Conservation (phyloP, 2,329 filamentous ascomycete genomes). For the Mycosphaerelloides madeirae region DNA sequence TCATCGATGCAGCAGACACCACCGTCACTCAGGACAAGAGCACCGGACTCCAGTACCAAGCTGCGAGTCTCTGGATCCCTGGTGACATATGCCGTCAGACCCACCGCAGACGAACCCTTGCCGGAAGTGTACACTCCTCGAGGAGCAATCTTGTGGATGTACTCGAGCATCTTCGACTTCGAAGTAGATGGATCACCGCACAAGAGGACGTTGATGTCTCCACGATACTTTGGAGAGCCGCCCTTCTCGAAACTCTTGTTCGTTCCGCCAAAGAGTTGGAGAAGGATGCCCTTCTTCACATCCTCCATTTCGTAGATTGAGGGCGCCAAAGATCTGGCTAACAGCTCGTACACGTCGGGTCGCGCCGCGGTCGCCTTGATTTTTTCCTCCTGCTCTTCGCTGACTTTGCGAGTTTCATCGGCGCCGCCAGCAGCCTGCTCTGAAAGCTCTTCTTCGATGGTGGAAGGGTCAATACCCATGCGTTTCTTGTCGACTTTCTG, state of each 20-base stretch:
- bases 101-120: slow-evolving; percentile 70
- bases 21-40: slow-evolving; percentile 67
- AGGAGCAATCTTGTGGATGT: slow-evolving; percentile 96
- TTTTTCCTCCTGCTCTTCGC: slow-evolving; percentile 79
- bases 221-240: slow-evolving; percentile 89
- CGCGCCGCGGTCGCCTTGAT: slow-evolving; percentile 77
- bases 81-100: slow-evolving; percentile 72
- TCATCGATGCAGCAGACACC: slow-evolving; percentile 76
- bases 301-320: slow-evolving; percentile 98
- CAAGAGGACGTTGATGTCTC: slow-evolving; percentile 93
- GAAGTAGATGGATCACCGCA: slow-evolving; percentile 96
- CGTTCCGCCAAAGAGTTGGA: slow-evolving; percentile 94
- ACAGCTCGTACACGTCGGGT: slow-evolving; percentile 85
- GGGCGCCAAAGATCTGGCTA: slow-evolving; percentile 84
- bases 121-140: slow-evolving; percentile 75
- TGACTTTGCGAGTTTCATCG: slow-evolving; percentile 78
- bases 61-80: slow-evolving; percentile 69
- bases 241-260: slow-evolving; percentile 98
- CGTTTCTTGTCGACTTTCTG: slow-evolving; percentile 96
- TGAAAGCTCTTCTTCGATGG: slow-evolving; percentile 76
- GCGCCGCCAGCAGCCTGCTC: slow-evolving; percentile 66
- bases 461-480: slow-evolving; percentile 84
- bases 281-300: slow-evolving; percentile 94
- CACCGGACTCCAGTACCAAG: slow-evolving; percentile 69
- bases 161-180: slow-evolving; percentile 90